These are phyloP conservation scores for Histomonas meleagridis DNA, from an alignment of 208 protist genomes.

Conservation along the genomic window DNA sequence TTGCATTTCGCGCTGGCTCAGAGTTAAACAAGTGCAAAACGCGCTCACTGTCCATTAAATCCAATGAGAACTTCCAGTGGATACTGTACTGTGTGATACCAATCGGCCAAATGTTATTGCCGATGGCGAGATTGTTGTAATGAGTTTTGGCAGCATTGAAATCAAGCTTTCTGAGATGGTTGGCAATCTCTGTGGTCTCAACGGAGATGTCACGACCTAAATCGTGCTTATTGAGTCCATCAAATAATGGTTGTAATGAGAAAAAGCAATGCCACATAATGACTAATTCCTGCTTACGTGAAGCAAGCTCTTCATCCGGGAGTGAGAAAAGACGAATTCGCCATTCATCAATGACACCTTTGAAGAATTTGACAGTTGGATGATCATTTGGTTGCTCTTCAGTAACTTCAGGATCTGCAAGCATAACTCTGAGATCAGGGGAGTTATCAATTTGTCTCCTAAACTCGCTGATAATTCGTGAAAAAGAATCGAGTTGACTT, in stretches of 20 bases:
- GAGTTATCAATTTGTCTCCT: neutral
- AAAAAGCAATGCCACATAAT: slow-evolving; percentile 11
- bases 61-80: slow-evolving; percentile 17
- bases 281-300: neutral
- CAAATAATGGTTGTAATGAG: neutral
- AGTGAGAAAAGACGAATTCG: neutral
- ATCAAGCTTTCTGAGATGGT: neutral
- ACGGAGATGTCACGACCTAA: neutral
- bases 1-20: slow-evolving; percentile 17
- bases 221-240: neutral
- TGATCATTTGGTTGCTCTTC: neutral
- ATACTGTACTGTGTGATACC: slow-evolving; percentile 29
- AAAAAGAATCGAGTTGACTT: neutral
- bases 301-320: neutral
- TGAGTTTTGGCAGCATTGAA: neutral
- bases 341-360: slow-evolving; percentile 20
- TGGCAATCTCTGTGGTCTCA: neutral
- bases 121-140: slow-evolving; percentile 7
- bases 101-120: neutral
- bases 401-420: neutral
- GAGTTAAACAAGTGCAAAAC: neutral
- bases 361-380: neutral
- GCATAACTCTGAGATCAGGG: neutral
- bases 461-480: neutral
- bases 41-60: neutral